phyloP scores from a whole-genome alignment of 2,329 filamentous ascomycete species.

The Fusarium pseudograminearum region DNA sequence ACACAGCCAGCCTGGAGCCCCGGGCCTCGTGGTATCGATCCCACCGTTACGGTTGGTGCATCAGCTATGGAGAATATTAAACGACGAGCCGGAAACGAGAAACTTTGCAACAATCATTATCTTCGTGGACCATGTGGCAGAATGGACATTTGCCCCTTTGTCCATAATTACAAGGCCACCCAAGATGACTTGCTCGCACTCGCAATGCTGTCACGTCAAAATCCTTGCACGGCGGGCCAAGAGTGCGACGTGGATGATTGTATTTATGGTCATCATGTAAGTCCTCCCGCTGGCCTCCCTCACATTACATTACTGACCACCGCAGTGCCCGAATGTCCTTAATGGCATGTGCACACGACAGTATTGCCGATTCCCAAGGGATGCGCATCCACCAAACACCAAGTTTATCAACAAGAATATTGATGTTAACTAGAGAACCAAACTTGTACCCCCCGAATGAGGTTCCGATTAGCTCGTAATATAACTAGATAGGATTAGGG shows the following conservation, averaged over 20 bases:
- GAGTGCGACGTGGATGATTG: slow-evolving; percentile 69
- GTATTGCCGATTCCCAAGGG: slow-evolving; percentile 66
- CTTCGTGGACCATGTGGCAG: slow-evolving; percentile 69
- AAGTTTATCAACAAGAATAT: slow-evolving; percentile 59
- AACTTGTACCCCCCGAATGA: neutral
- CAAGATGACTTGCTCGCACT: slow-evolving; percentile 69
- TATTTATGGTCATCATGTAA: slow-evolving; percentile 73
- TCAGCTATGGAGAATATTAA: slow-evolving; percentile 66
- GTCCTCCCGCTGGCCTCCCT: slow-evolving; percentile 42
- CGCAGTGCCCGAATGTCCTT: slow-evolving; percentile 65
- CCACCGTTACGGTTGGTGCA: slow-evolving; percentile 62
- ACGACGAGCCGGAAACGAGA: slow-evolving; percentile 65
- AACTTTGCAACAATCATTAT: slow-evolving; percentile 73
- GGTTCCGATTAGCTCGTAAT: neutral
- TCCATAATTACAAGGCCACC: slow-evolving; percentile 66
- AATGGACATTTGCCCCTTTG: slow-evolving; percentile 66
- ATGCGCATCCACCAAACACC: slow-evolving; percentile 69
- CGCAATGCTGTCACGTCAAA: slow-evolving; percentile 66
- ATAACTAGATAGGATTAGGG: neutral
- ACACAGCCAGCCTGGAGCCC: slow-evolving; percentile 62
- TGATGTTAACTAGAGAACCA: slow-evolving; percentile 47
- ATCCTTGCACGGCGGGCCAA: slow-evolving; percentile 69
- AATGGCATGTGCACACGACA: slow-evolving; percentile 65
- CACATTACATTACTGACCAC: slow-evolving; percentile 15
- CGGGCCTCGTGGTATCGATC: slow-evolving; percentile 66